A percentile compares a stretch with the other conserved stretches of the same genome.
These are phyloP conservation scores for Tuber melanosporum DNA, from an alignment of 495 filamentous ascomycete genomes.

Conservation along the genomic window DNA sequence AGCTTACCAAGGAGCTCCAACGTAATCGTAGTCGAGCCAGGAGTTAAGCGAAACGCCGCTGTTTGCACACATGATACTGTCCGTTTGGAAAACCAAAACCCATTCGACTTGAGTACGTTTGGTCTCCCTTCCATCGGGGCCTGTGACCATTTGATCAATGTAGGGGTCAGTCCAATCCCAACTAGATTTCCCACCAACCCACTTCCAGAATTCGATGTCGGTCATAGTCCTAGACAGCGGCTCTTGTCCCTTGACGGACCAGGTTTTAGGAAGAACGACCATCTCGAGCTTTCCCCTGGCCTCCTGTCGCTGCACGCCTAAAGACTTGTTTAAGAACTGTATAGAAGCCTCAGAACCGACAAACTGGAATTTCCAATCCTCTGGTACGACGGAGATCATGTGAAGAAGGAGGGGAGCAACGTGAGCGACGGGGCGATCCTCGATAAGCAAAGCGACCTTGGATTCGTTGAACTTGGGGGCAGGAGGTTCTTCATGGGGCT, in stretches of 20 bases:
- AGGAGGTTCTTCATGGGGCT: conserved; percentile 6
- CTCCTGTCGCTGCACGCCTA: conserved; percentile 45
- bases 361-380: conserved; percentile 53
- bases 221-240: conserved; percentile 48
- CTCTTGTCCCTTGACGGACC: conserved; percentile 47
- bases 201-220: conserved; percentile 45
- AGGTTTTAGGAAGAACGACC: conserved; percentile 46
- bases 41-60: conserved; percentile 46
- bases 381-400: conserved; percentile 50
- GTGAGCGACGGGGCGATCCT: conserved; percentile 46
- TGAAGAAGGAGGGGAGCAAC: conserved; percentile 49
- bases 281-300: conserved; percentile 47
- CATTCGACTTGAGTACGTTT: conserved; percentile 28
- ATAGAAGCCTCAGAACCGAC: conserved; percentile 47
- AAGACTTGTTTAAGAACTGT: conserved; percentile 42
- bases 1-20: conserved; percentile 49
- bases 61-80: conserved; percentile 51
- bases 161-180: conserved; percentile 23
- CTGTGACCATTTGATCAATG: neutral
- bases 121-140: neutral
- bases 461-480: conserved; percentile 45
- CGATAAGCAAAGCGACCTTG: conserved; percentile 51
- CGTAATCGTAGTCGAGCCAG: conserved; percentile 51
- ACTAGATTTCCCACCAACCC: conserved; percentile 19
- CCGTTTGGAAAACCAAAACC: conserved; percentile 49